These are phyloP conservation scores for Linderniella brevidens DNA, from an alignment of 257 asterid genomes.

Conservation along the genomic window DNA sequence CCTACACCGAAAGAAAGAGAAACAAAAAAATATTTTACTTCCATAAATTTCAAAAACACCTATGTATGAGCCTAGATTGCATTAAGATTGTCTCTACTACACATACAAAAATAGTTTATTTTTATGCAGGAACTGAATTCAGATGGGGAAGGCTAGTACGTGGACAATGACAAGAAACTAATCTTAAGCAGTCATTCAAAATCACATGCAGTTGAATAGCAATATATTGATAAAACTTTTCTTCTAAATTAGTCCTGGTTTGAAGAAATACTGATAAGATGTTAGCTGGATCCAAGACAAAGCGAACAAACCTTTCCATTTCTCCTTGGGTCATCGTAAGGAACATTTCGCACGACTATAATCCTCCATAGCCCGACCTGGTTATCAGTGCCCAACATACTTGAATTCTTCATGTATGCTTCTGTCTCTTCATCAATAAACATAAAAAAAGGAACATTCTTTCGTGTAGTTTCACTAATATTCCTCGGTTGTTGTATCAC, in stretches of 20 bases:
- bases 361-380: constrained; percentile 81
- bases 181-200: too few relatives aligned
- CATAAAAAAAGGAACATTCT: constrained; percentile 65
- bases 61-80: too few relatives aligned
- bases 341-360: constrained; percentile 70
- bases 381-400: constrained; percentile 38
- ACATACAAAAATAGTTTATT: too few relatives aligned
- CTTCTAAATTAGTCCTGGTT: neutral
- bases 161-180: too few relatives aligned
- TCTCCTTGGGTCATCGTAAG: constrained; percentile 80
- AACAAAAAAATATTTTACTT: too few relatives aligned
- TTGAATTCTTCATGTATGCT: constrained; percentile 47
- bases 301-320: constrained; percentile 67
- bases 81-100: too few relatives aligned
- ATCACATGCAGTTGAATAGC: too few relatives aligned
- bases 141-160: neutral
- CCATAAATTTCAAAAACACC: too few relatives aligned
- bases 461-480: constrained; percentile 39
- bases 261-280: too few relatives aligned
- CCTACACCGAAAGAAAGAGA: constrained; percentile 20
- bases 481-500: constrained; percentile 71
- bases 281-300: constrained; percentile 1
- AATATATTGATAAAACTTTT: too few relatives aligned
- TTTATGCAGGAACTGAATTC: neutral
- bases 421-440: constrained; percentile 91